phyloP scores from a whole-genome alignment of 164 flowering plant genomes.

The Tinospora cordifolia region DNA sequence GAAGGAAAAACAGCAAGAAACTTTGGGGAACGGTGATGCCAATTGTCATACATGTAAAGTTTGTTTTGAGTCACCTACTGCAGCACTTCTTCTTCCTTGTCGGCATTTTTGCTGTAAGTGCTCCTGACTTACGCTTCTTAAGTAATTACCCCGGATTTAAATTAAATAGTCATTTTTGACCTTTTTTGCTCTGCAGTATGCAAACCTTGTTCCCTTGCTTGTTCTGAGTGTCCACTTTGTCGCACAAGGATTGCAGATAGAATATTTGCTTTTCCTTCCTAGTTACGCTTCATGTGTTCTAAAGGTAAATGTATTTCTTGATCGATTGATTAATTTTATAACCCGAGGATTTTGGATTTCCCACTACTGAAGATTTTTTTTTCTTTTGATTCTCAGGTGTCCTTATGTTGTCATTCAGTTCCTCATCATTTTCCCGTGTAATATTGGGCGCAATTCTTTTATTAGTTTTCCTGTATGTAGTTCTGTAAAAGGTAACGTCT shows the following conservation, averaged over 20 bases:
- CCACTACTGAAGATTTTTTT: neutral
- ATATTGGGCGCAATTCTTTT: slow-evolving; percentile 53
- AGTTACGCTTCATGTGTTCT: slow-evolving; percentile 13
- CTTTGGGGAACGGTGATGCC: slow-evolving; percentile 52
- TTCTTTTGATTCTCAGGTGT: slow-evolving; percentile 24
- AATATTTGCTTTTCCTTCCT: slow-evolving; percentile 81
- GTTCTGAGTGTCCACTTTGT: slow-evolving; percentile 93
- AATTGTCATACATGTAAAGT: slow-evolving; percentile 92
- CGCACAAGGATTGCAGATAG: slow-evolving; percentile 83
- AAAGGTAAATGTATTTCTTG: neutral
- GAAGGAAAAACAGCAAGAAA: slow-evolving; percentile 71
- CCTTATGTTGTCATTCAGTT: slow-evolving; percentile 18
- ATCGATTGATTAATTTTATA: neutral
- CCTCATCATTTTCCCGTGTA: slow-evolving; percentile 25
- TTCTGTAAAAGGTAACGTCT: slow-evolving; percentile 21
- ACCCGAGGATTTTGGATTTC: neutral
- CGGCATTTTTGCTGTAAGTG: slow-evolving; percentile 94
- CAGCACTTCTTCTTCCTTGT: slow-evolving; percentile 96
- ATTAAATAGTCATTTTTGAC: neutral
- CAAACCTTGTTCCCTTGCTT: slow-evolving; percentile 89
- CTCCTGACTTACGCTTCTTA: neutral
- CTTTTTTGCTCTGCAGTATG: slow-evolving; percentile 72
- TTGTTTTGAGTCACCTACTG: slow-evolving; percentile 78
- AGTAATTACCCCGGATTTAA: neutral
- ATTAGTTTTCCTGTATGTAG: slow-evolving; percentile 61